Evolutionary conservation across 2,329 filamentous ascomycete species (phyloP), one percentile per base, ranked within the genome.

Genomic region (Fusarium multiceps): DNA sequence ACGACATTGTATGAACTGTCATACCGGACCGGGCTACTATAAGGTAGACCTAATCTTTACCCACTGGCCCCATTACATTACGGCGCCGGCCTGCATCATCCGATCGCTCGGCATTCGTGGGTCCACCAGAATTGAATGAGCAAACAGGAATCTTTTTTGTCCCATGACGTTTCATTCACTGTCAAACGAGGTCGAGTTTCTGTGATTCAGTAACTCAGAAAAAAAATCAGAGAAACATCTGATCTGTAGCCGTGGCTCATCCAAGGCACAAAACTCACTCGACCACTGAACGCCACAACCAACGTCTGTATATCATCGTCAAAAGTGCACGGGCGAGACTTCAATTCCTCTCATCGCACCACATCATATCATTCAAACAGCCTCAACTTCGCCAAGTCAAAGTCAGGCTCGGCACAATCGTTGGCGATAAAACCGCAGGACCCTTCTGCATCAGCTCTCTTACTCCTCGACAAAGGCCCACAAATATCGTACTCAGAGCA

Each of bases 41-140:
- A 42, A 27, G 28, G 48, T 37, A 34, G 25, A 41, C 60, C 58
- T 56, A 60, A 54, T 50, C 63, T 53, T 54, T 45, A 51, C 49
- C 48, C 48, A 65, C 34, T 64, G 62, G 62, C 53, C 58, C 72
- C 70, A 72, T 71, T 63, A 59, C 70, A 72, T 68, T 63, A 60
- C 70, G 70, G 72, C 70, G 69, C 72, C 72, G 63, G 62, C 57
- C 58, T 72, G 43, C 68, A 75, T 75, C 73, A 56, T 74, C 72
- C 72, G 72, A 74, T 73, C 61, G 60, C 64, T 72, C 68, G 68
- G 70, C 63, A 60, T 55, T 63, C 72, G 72, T 74, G 72, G 72
- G 72, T 73, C 72, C 72, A 74, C 72, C 64, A 69, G 57, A 59
- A 48, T 55, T 63, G 63, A 58, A 70, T 47, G 69, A 62, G 63